A percentile compares a stretch with the other conserved stretches of the same genome.
phyloP scores from a whole-genome alignment of 768 basidiomycete species.

The Boletus sp. region DNA sequence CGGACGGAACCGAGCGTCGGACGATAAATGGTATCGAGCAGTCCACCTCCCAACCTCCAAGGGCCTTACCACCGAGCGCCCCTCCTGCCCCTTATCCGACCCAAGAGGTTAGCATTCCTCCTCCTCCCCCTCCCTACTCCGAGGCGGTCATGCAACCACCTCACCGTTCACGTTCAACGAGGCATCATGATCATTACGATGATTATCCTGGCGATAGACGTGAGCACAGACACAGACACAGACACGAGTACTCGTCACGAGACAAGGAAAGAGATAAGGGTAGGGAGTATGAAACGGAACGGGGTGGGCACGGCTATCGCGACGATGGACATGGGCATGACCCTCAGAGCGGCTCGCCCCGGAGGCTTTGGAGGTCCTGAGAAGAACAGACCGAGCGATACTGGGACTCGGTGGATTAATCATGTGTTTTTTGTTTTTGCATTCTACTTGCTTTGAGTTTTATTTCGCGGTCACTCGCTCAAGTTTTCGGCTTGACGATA shows the following conservation, averaged over 20 bases:
- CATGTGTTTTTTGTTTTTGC: background rate
- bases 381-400: background rate
- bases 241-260: conserved; percentile 9
- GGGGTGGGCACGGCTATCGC: background rate
- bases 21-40: conserved; percentile 67
- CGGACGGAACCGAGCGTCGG: conserved; percentile 63
- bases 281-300: conserved; percentile 1
- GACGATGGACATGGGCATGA: conserved; percentile 4
- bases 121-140: conserved; percentile 24
- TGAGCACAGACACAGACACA: conserved; percentile 12
- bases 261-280: conserved; percentile 6
- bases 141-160: conserved; percentile 12
- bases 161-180: conserved; percentile 17
- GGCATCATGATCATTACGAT: conserved; percentile 13
- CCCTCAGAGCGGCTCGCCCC: conserved; percentile 4
- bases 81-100: conserved; percentile 1
- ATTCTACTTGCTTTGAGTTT: background rate
- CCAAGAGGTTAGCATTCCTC: background rate
- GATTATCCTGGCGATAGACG: conserved; percentile 9
- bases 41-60: conserved; percentile 10
- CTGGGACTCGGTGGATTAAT: background rate
- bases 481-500: conserved; percentile 1
- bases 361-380: conserved; percentile 17
- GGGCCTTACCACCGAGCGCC: conserved; percentile 9
- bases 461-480: background rate